These are phyloP conservation scores for Nicotiana noctiflora DNA, from an alignment of 257 asterid species.

Conservation along the genomic window DNA sequence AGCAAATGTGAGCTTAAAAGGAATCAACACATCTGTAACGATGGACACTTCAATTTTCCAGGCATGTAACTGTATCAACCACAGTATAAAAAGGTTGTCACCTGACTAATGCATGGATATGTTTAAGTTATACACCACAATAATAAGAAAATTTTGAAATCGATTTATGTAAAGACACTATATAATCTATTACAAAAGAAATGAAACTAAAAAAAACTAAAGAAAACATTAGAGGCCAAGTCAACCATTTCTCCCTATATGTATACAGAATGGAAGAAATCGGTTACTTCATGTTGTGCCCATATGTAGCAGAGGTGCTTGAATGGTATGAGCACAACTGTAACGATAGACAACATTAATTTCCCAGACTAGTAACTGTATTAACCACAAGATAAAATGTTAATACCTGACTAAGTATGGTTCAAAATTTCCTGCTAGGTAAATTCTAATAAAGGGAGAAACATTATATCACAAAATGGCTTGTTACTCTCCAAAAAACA, in stretches of 20 bases:
- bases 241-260: background rate
- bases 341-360: conserved; percentile 25
- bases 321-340: conserved; percentile 13
- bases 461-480: too few species aligned
- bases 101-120: conserved; percentile 23
- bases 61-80: conserved; percentile 59
- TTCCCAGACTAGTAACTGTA: conserved; percentile 32
- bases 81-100: conserved; percentile 27
- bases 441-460: background rate
- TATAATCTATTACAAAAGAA: background rate
- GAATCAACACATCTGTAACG: conserved; percentile 49
- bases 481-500: too few species aligned
- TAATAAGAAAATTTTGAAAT: background rate
- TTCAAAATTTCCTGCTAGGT: background rate
- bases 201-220: background rate
- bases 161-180: background rate
- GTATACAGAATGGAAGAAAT: background rate
- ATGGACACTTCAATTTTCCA: conserved; percentile 48
- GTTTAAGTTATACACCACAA: background rate
- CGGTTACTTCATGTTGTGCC: background rate
- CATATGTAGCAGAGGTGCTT: conserved; percentile 28
- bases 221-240: background rate
- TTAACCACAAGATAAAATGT: conserved; percentile 12
- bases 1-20: conserved; percentile 44
- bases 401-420: conserved; percentile 44